Evolutionary conservation across 108 stramenopile genomes (phyloP).

Genomic region (Cylindrotheca fusiformis): DNA sequence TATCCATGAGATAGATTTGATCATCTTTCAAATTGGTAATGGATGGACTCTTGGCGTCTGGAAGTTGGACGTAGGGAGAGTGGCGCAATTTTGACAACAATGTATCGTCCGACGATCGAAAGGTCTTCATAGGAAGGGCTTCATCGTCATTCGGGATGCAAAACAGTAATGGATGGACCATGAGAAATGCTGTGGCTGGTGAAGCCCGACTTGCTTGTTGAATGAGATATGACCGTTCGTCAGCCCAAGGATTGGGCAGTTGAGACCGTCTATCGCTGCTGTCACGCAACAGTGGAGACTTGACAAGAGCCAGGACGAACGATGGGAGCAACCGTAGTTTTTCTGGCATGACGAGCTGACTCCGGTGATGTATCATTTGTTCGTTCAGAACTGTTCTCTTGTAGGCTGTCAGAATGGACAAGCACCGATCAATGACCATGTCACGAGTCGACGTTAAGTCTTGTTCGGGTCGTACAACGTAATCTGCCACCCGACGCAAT

Average conservation of each 20-base stretch:
- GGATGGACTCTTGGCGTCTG: slow-evolving; percentile 8
- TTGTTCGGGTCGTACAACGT: background rate
- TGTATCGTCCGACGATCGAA: slow-evolving; percentile 8
- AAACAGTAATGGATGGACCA: slow-evolving; percentile 36
- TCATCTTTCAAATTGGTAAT: slow-evolving; percentile 15
- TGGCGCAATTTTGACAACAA: slow-evolving; percentile 6
- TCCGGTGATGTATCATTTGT: slow-evolving; percentile 16
- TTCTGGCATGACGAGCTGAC: slow-evolving; percentile 90
- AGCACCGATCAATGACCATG: slow-evolving; percentile 39
- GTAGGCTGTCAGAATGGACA: slow-evolving; percentile 73
- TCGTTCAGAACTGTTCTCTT: slow-evolving; percentile 33
- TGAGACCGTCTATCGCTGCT: slow-evolving; percentile 27
- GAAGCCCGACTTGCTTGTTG: slow-evolving; percentile 44
- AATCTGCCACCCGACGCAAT: slow-evolving; percentile 27
- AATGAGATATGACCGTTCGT: slow-evolving; percentile 70
- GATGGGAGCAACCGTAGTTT: slow-evolving; percentile 85
- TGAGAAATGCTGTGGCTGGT: slow-evolving; percentile 51
- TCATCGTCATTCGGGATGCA: slow-evolving; percentile 5
- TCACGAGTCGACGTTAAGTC: slow-evolving; percentile 38
- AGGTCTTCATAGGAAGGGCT: background rate
- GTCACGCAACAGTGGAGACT: slow-evolving; percentile 63
- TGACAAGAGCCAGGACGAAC: slow-evolving; percentile 69
- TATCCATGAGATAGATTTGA: slow-evolving; percentile 22
- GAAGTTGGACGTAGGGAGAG: slow-evolving; percentile 19
- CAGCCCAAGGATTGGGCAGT: slow-evolving; percentile 57